Percentiles rank a stretch among this genome's conserved stretches.
Evolutionary conservation across 305 asterid genomes (phyloP).

Genomic region (Ajuga reptans): DNA sequence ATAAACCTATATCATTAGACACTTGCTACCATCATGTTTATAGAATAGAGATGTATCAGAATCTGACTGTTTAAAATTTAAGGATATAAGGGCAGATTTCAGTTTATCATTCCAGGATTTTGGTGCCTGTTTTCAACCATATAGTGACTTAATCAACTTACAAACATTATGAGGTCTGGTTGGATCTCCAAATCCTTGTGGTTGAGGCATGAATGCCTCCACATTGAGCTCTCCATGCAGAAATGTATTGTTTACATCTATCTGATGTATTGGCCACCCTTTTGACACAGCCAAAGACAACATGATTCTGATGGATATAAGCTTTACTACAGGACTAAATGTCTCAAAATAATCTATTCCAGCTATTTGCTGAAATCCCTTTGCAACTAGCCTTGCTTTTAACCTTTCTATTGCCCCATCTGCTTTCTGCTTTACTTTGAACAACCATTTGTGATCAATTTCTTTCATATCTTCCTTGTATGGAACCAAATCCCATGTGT

Average conservation of each 20-base stretch:
- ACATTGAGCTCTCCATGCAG: neutral
- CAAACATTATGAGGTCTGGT: neutral
- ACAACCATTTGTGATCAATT: no score
- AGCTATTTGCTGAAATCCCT: neutral
- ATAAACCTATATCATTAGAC: no score
- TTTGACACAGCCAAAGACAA: neutral
- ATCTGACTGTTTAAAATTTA: no score
- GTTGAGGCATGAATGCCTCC: neutral
- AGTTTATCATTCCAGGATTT: neutral
- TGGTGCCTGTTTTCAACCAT: neutral
- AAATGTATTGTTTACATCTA: neutral
- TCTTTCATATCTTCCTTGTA: no score
- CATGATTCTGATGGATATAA: neutral
- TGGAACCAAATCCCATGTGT: no score
- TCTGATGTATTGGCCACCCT: neutral
- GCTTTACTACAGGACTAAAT: neutral
- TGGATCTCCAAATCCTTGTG: neutral
- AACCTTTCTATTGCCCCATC: neutral
- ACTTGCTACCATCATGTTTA: no score
- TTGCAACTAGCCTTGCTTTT: neutral
- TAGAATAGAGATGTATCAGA: no score
- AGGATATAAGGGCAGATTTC: no score
- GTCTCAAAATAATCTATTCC: neutral
- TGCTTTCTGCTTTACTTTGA: no score
- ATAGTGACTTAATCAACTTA: neutral